Conservation (phyloP, 371 early-diverging fungal genomes). For the Parasitella parasitica region DNA sequence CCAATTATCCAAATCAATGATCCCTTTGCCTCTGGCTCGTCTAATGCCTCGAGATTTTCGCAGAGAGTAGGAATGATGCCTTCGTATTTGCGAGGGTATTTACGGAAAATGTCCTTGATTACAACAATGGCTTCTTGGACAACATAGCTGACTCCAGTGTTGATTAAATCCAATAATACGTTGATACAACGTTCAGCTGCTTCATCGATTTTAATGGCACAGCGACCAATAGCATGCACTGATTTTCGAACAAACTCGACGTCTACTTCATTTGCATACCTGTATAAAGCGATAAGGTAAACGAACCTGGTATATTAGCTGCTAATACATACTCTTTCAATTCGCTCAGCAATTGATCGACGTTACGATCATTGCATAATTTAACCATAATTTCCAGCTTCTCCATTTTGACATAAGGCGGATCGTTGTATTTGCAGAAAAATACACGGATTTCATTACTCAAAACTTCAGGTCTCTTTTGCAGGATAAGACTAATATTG, state of each 20-base stretch:
- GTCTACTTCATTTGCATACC: slow-evolving; percentile 95
- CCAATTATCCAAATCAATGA: slow-evolving; percentile 97
- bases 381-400: slow-evolving; percentile 95
- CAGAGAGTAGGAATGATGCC: slow-evolving; percentile 85
- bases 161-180: slow-evolving; percentile 85
- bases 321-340: slow-evolving; percentile 73
- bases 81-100: slow-evolving; percentile 89
- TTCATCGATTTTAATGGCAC: slow-evolving; percentile 89
- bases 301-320: no score
- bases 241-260: slow-evolving; percentile 94
- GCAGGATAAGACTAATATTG: slow-evolving; percentile 93
- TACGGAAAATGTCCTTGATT: slow-evolving; percentile 93
- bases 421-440: slow-evolving; percentile 98
- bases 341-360: slow-evolving; percentile 91
- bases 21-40: slow-evolving; percentile 93
- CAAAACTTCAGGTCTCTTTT: slow-evolving; percentile 88
- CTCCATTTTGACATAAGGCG: slow-evolving; percentile 95
- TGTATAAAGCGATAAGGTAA: slow-evolving; percentile 22
- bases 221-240: slow-evolving; percentile 89
- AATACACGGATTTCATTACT: slow-evolving; percentile 92
- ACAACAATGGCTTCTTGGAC: slow-evolving; percentile 93
- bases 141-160: slow-evolving; percentile 87
- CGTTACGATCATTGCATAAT: slow-evolving; percentile 80
- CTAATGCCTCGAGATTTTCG: slow-evolving; percentile 84
- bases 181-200: slow-evolving; percentile 89